A percentile compares a stretch with the other conserved stretches of the same genome.
Evolutionary conservation across 208 protist genomes (phyloP).

Genomic region (Trypanosoma platydactyli): DNA sequence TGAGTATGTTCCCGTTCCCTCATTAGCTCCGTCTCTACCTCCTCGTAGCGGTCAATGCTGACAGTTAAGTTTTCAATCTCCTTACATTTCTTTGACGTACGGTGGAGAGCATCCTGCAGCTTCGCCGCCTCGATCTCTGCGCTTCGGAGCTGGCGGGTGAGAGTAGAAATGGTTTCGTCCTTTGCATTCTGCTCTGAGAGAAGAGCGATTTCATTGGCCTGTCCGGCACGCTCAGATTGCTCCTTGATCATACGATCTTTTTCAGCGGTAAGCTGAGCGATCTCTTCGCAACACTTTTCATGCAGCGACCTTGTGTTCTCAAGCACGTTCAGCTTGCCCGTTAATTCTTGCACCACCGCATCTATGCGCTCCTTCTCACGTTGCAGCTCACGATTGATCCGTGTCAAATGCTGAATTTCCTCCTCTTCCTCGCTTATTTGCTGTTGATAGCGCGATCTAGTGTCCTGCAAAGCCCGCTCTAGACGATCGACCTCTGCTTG

Average conservation of each 20-base stretch:
- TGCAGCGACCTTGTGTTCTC: not conserved
- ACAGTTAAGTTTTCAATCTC: not conserved
- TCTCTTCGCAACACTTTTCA: conserved; percentile 2
- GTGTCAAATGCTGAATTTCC: conserved; percentile 7
- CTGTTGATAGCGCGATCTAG: conserved; percentile 4
- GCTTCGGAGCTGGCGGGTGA: conserved; percentile 20
- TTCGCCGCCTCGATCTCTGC: conserved; percentile 18
- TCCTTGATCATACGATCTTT: conserved; percentile 1
- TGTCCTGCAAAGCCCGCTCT: conserved; percentile 12
- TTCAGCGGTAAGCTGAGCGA: conserved; percentile 1
- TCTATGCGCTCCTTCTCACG: conserved; percentile 1
- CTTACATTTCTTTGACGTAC: conserved; percentile 15
- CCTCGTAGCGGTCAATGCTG: conserved; percentile 23
- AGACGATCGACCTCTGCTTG: conserved; percentile 11
- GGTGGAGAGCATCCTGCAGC: conserved; percentile 21
- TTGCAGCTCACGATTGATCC: conserved; percentile 1
- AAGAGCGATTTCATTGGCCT: not conserved
- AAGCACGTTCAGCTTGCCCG: not conserved
- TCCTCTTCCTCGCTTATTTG: conserved; percentile 9
- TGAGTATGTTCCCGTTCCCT: conserved; percentile 20
- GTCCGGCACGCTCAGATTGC: not conserved
- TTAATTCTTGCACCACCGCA: not conserved
- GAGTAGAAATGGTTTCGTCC: conserved; percentile 7
- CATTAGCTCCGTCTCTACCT: conserved; percentile 30
- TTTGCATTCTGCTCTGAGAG: not conserved